Evolutionary conservation across 179 eudicot genomes (phyloP).

Genomic region (Beta lomatogona): DNA sequence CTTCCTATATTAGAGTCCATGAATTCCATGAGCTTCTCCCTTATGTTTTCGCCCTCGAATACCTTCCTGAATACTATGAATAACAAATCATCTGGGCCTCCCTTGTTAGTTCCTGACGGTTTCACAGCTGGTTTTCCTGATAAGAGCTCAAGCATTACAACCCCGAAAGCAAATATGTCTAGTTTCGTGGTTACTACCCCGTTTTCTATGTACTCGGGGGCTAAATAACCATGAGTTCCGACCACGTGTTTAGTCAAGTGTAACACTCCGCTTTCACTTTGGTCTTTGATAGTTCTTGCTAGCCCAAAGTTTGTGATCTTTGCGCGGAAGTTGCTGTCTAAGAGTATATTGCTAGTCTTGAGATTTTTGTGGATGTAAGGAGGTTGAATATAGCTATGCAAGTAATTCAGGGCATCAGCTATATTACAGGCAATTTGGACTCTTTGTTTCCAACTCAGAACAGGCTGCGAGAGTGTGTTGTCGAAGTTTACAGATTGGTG

Average conservation of each 20-base stretch:
- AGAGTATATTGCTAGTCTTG: slow-evolving; percentile 62
- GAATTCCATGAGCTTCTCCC: slow-evolving; percentile 53
- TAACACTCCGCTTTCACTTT: slow-evolving; percentile 37
- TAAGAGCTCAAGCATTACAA: slow-evolving; percentile 61
- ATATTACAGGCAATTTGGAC: slow-evolving; percentile 65
- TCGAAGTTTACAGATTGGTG: slow-evolving; percentile 5
- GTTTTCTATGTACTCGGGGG: no score
- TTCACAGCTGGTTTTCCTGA: slow-evolving; percentile 54
- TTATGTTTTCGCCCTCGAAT: slow-evolving; percentile 53
- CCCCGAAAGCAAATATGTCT: slow-evolving; percentile 21
- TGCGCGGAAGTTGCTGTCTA: slow-evolving; percentile 54
- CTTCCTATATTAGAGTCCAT: slow-evolving; percentile 52
- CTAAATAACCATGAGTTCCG: no score
- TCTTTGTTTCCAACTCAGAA: slow-evolving; percentile 67
- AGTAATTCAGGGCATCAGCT: slow-evolving; percentile 70
- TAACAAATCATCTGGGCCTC: slow-evolving; percentile 37
- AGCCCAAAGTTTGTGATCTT: slow-evolving; percentile 71
- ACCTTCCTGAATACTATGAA: slow-evolving; percentile 38
- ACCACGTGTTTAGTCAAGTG: slow-evolving; percentile 62
- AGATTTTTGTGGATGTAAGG: slow-evolving; percentile 83
- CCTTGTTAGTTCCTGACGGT: slow-evolving; percentile 29
- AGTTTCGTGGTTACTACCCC: no score
- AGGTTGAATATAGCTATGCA: slow-evolving; percentile 68
- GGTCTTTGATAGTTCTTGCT: slow-evolving; percentile 49
- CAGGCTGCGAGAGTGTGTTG: slow-evolving; percentile 9